phyloP scores from a whole-genome alignment of 495 filamentous ascomycete species.

The Melanomma pulvis-pyrius region DNA sequence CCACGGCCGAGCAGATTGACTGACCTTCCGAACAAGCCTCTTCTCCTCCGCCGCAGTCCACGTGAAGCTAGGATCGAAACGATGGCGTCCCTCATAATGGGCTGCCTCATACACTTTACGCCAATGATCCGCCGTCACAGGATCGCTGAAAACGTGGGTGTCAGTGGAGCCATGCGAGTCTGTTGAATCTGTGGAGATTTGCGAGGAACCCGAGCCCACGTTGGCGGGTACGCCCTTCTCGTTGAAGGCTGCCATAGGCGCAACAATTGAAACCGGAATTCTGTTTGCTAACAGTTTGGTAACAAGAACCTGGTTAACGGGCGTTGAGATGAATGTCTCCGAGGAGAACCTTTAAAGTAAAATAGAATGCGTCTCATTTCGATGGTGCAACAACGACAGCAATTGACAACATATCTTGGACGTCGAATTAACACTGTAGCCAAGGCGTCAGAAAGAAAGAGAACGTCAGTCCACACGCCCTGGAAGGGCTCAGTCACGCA shows the following conservation, averaged over 20 bases:
- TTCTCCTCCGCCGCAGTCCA: slow-evolving; percentile 56
- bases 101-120: slow-evolving; percentile 43
- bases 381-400: neutral
- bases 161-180: slow-evolving; percentile 9
- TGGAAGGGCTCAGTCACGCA: neutral
- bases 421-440: neutral
- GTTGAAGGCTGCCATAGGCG: neutral
- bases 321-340: neutral
- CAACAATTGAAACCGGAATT: neutral
- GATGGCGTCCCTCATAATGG: slow-evolving; percentile 59
- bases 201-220: neutral
- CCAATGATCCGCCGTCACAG: slow-evolving; percentile 28
- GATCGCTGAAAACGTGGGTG: slow-evolving; percentile 12
- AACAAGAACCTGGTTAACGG: neutral
- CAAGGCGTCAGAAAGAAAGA: neutral
- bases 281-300: neutral
- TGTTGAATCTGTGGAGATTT: neutral
- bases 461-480: neutral
- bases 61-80: slow-evolving; percentile 54
- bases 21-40: slow-evolving; percentile 50
- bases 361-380: neutral
- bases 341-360: neutral
- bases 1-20: neutral
- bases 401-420: neutral
- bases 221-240: neutral